Conservation (phyloP, 129 eudicot genomes). For the Flaveria robusta region DNA sequence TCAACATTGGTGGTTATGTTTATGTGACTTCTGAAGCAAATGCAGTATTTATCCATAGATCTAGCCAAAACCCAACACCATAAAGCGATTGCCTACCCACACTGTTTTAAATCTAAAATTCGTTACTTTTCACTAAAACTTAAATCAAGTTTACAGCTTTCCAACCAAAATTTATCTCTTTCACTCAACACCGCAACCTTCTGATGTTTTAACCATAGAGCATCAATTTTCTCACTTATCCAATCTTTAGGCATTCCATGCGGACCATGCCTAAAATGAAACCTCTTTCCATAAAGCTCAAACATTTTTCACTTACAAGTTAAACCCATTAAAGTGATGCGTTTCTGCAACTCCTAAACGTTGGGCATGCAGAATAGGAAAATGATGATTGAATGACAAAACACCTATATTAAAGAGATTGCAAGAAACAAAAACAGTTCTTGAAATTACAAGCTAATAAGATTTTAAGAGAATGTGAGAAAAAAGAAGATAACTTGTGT, state of each 20-base stretch:
- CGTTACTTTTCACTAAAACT: neutral
- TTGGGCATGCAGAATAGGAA: no score
- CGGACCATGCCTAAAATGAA: neutral
- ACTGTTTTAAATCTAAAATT: neutral
- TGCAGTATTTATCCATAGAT: neutral
- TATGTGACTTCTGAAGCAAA: no score
- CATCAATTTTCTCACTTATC: neutral
- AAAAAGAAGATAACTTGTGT: no score
- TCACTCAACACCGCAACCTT: neutral
- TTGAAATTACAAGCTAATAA: no score
- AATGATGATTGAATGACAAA: no score
- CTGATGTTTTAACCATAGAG: neutral
- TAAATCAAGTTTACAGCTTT: neutral
- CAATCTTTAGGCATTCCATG: neutral
- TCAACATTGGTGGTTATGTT: neutral
- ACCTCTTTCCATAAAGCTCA: neutral
- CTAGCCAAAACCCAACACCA: neutral
- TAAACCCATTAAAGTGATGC: neutral
- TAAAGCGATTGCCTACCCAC: neutral
- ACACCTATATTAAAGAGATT: no score
- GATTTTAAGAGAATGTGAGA: no score
- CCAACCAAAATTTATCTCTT: neutral
- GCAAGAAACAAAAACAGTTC: no score
- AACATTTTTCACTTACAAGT: neutral
- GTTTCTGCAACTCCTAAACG: no score